A percentile compares a stretch with the other conserved stretches of the same genome.
Conservation (phyloP, 164 flowering plant species). For the Umbilicus rupestris region DNA sequence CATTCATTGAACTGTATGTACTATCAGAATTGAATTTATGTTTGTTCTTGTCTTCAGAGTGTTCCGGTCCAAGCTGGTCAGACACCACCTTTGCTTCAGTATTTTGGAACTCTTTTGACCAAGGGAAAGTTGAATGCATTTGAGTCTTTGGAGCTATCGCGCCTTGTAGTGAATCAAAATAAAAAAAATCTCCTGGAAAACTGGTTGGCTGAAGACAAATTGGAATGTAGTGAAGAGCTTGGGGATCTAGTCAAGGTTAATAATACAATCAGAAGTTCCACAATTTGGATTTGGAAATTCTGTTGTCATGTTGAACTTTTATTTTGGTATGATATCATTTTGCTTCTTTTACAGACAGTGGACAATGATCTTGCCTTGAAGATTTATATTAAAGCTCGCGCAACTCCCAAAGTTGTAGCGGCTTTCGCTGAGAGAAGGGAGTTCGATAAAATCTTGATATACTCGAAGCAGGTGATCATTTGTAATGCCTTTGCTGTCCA, state of each 20-base stretch:
- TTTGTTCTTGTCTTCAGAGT: slow-evolving; percentile 47
- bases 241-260: slow-evolving; percentile 99
- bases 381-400: slow-evolving; percentile 93
- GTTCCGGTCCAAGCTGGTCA: slow-evolving; percentile 99
- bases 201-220: slow-evolving; percentile 97
- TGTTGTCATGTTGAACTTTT: not conserved
- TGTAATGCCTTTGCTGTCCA: too few species aligned
- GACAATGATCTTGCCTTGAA: slow-evolving; percentile 97
- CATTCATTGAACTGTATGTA: too few species aligned
- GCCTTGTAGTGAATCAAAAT: slow-evolving; percentile 94
- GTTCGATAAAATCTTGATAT: slow-evolving; percentile 91
- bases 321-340: too few species aligned
- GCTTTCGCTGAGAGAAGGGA: slow-evolving; percentile 98
- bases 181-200: slow-evolving; percentile 93
- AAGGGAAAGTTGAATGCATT: slow-evolving; percentile 93
- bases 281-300: too few species aligned
- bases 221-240: slow-evolving; percentile 96
- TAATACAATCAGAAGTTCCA: too few species aligned
- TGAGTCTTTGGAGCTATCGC: slow-evolving; percentile 90
- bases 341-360: slow-evolving; percentile 59
- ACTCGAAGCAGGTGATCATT: slow-evolving; percentile 99
- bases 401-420: slow-evolving; percentile 98
- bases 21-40: not conserved
- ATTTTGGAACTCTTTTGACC: slow-evolving; percentile 89
- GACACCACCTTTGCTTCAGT: slow-evolving; percentile 92